Base-by-base conservation (phyloP, 176 grass and related monocot genomes). In the Oryza nivara region DNA sequence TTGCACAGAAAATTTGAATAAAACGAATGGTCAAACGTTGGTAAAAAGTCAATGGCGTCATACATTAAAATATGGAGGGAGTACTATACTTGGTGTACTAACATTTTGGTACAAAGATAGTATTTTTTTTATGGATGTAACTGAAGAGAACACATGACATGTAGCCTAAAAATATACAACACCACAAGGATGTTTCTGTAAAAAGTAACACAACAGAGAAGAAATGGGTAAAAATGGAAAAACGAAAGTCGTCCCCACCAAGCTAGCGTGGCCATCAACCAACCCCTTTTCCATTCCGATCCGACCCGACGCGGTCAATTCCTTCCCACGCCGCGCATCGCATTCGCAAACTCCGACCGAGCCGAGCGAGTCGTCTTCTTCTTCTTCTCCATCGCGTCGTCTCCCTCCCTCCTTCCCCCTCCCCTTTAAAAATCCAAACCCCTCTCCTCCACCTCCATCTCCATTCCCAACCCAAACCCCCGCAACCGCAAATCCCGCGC, bases 341-440 rank as follows among this genome's bases (percentile, higher is more conserved):
- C 74, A 10, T 44, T 44, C 43, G 9, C 43, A 44, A 2, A 44
- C 9, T 26, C 63, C 9, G 25, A 25, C 23, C 63, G 11, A 13
- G 0, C 8, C 51, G 12, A 17, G 2, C 51, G 51, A 47, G 40
- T 85, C 84, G 7, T 80, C 84, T 3, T 52, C 84, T 41, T 52
- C 73, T 13, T 3, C 10, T 1, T 40, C 38, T 36, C 35, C 35
- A 36, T 36, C 35, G 35, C 3, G 0, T 25, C 28, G 28, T 30
- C 28, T 30, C 28, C 28, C 16, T 25, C 35, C 73, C 19, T 66
- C 64, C 26, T 20, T 41, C 43, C 48, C 36, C 15, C 17, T 12
- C 36, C 16, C 40, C 76, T 88, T 83, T 72, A 78, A 88, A 88
- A 83, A 71, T 74, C 73, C 82, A 76, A 74, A 70, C 28, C 52